Percentiles rank a stretch among this genome's conserved stretches.
These are phyloP conservation scores for Aureobasidium zeae DNA, from an alignment of 2,329 filamentous ascomycete species.

Conservation along the genomic window DNA sequence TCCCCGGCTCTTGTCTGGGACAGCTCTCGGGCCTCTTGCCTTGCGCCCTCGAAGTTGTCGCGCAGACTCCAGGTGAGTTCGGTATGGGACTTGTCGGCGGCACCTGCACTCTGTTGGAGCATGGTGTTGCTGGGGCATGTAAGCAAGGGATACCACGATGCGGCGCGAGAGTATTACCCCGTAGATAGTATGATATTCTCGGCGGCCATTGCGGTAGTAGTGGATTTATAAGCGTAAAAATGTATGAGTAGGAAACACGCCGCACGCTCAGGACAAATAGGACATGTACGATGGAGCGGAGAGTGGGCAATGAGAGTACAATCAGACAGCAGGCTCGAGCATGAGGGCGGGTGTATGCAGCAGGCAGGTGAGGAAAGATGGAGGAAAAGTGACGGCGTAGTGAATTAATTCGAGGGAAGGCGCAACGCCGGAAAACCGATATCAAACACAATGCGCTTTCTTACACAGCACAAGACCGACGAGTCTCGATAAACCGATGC, in stretches of 20 bases:
- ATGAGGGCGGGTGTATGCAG: background rate
- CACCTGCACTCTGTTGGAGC: slow-evolving; percentile 54
- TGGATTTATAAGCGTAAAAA: slow-evolving; percentile 15
- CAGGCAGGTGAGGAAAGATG: too few species aligned
- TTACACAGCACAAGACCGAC: too few species aligned
- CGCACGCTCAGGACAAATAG: background rate
- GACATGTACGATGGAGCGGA: background rate
- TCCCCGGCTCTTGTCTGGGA: slow-evolving; percentile 20
- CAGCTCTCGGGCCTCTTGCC: slow-evolving; percentile 8
- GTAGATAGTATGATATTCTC: slow-evolving; percentile 81
- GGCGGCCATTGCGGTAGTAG: slow-evolving; percentile 33
- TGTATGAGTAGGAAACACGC: background rate
- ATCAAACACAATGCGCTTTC: too few species aligned
- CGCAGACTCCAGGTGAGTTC: slow-evolving; percentile 85
- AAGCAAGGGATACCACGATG: slow-evolving; percentile 18
- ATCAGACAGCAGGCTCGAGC: background rate
- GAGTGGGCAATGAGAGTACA: slow-evolving; percentile 2
- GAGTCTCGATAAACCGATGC: too few species aligned
- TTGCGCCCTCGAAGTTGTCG: slow-evolving; percentile 54
- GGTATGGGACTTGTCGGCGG: slow-evolving; percentile 73
- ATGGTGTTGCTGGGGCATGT: slow-evolving; percentile 61
- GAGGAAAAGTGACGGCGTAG: background rate
- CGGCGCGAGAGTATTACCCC: slow-evolving; percentile 50
- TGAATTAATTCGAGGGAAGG: too few species aligned
- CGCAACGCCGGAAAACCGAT: too few species aligned